Base-by-base conservation (phyloP, 495 filamentous ascomycete species). In the Cetradonia linearis region DNA sequence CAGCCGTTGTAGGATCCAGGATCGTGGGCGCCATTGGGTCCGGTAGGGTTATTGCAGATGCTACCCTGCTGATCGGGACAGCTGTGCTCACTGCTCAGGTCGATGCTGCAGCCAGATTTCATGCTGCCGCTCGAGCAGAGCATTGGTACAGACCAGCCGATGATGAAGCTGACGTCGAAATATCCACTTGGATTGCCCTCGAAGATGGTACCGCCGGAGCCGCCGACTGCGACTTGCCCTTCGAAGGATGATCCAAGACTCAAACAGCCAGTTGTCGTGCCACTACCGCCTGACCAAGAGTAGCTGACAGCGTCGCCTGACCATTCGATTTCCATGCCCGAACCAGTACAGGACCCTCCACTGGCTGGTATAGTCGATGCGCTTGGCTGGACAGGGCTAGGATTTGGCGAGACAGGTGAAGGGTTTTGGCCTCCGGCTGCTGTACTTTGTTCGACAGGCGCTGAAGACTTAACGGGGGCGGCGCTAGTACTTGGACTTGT, bases 91-190 rank as follows among this genome's bases (percentile, higher is more conserved):
- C 57, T 33, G 30, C 38, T 11, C 1, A 61, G 34, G 27, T 61
- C 48, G 20, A 56, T 36, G 40, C 48, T 61, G 48, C 49, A 61
- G 6, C 59, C 59, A 11, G 20, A 13, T 7, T 38, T 38, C 0
- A 0, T 0, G 48, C 30, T 20, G 20, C 50, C 48, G 36, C 9
- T 20, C 5, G 31, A 53, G 25, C 59, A 61, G 11, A 55, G 4
- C n/a, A 61, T 40, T 2, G 59, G 59, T n/a, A 61, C 52, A 16
- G 59, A 46, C 36, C 52, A 34, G 13, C 59, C 59, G 20, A 56
- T 50, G 30, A 61, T 56, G 25, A 42, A 55, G 59, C 49, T 33
- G 25, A 61, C 52, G 40, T 61, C 59, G 20, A 44, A 56, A n/a
- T 14, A 61, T 20, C 31, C 44, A 37, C 31, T 54, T 13, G 59